Evolutionary conservation across 352 stramenopile genomes (phyloP), one percentile per base, ranked within the genome.

Genomic region (Phytophthora rubi): DNA sequence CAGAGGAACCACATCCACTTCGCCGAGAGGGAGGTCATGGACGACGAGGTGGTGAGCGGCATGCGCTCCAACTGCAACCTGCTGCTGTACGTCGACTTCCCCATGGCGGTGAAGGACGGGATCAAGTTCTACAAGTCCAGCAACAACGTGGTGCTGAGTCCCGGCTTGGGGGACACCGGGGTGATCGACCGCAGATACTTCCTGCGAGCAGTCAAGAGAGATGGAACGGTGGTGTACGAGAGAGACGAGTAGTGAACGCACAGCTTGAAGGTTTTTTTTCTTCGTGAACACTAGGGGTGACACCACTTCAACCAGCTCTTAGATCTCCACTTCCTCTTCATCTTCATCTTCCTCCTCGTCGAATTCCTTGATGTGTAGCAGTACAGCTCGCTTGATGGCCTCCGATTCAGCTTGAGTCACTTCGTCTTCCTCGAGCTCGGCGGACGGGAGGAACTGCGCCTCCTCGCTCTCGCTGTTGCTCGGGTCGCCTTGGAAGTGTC

Each of bases 1-100:
- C 69, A 76, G 59, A 77, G 90, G 5, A 97, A 97, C 56, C 90
- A 97, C 57, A 93, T 97, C 26, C 90, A 97, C 65, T 93, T 96
- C 62, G 83, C 88, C 12, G 71, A 91, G 13, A 70, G 60, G 7
- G 82, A 93, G 16, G 65, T 80, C 1, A 61, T 53, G 21, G 68
- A 73, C 51, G 77, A 88, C 4, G 73, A 93, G 4, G 83, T 96
- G 32, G 82, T 95, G 18, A 95, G 88, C 47, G 88, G 88, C 62
- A 93, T 97, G 76, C 79, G 88, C 10, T 59, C 69, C 5, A 86
- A 73, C 54, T 93, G 86, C 56, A 72, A 95, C 48, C 45, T 97
- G 65, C 72, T 95, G 63, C 65, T 97, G 7, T 96, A 91, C 63
- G 64, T 96, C 8, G 83, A 96, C 65, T 77, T 86, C 13, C 55